Base-by-base conservation (phyloP, 1,139 yeast genomes). In the Yamadazyma atmosphaerica region DNA sequence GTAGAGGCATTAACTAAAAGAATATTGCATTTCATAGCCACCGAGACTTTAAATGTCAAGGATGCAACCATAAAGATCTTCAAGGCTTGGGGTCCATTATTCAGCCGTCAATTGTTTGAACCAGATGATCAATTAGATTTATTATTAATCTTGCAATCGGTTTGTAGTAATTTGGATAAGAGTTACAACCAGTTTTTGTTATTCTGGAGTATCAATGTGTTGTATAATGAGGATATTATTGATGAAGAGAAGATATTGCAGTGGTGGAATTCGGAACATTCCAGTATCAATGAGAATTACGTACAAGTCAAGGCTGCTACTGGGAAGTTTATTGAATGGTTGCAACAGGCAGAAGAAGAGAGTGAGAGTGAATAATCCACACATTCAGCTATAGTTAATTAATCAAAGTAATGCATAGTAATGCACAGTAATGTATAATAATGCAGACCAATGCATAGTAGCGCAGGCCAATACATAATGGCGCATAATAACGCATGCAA, bases 261-360 rank as follows among this genome's bases (percentile, higher is more conserved):
- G 35, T 92, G 98, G 98, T 90, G 96, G 95, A 71, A 73, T 32
- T 58, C 65, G 27, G 57, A 60, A 6, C 63, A 62, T 15, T 63
- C 74, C 9, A 59, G 60, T n/a, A 72, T 65, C 6, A 64, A 74
- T 24, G 71, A 68, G 15, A 70, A 66, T 24, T 64, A 73, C 43
- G 56, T 51, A 4, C 63, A 65, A 21, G 82, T 83, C 13, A 76
- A 86, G 45, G 66, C 60, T 32, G 69, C 82, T 46, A 77, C 87
- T 3, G 75, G 67, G 11, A 83, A 82, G 59, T 90, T 90, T 80
- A 74, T 92, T 13, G 86, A 83, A 16, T 89, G 97, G 97, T 74
- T 92, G 41, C 74, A 77, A 54, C 86, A 81, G 37, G 97, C 97
- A 1, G 97, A 88, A 54, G 95, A 86, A 58, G 95, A 86, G 55